Conservation (phyloP, 2,329 filamentous ascomycete species). For the Colletotrichum tofieldiae region DNA sequence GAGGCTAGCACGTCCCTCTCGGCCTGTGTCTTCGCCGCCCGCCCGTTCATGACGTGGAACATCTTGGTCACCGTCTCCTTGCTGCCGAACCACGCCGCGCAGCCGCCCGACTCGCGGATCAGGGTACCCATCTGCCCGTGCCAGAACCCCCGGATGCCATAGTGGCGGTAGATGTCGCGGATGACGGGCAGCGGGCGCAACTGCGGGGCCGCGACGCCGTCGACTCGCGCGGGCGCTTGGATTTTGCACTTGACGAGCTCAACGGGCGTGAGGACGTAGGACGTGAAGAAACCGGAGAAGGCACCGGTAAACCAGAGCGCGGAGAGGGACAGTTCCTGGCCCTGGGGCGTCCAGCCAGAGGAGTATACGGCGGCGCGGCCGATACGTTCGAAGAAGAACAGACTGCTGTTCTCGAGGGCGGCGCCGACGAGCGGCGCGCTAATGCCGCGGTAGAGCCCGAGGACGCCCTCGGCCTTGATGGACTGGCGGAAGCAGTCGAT, state of each 20-base stretch:
- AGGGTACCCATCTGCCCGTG: slow-evolving; percentile 94
- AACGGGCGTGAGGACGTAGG: slow-evolving; percentile 91
- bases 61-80: slow-evolving; percentile 85
- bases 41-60: slow-evolving; percentile 74
- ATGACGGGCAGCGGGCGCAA: slow-evolving; percentile 81
- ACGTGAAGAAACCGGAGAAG: slow-evolving; percentile 90
- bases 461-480: slow-evolving; percentile 82
- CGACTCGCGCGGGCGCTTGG: slow-evolving; percentile 77
- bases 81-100: slow-evolving; percentile 94
- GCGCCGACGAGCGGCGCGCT: slow-evolving; percentile 92
- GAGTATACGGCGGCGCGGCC: slow-evolving; percentile 77
- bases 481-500: slow-evolving; percentile 95
- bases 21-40: slow-evolving; percentile 54
- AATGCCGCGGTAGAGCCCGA: slow-evolving; percentile 91
- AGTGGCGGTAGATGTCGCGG: slow-evolving; percentile 82
- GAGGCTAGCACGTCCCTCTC: slow-evolving; percentile 60
- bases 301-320: slow-evolving; percentile 87
- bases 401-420: slow-evolving; percentile 89
- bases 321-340: slow-evolving; percentile 78
- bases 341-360: slow-evolving; percentile 63
- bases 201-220: slow-evolving; percentile 60
- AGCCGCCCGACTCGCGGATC: slow-evolving; percentile 93
- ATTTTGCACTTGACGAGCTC: slow-evolving; percentile 99
- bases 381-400: slow-evolving; percentile 92
- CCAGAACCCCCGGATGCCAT: slow-evolving; percentile 93